Base-by-base conservation (phyloP, 2,329 filamentous ascomycete species). In the Fusarium brevicatenulatum region DNA sequence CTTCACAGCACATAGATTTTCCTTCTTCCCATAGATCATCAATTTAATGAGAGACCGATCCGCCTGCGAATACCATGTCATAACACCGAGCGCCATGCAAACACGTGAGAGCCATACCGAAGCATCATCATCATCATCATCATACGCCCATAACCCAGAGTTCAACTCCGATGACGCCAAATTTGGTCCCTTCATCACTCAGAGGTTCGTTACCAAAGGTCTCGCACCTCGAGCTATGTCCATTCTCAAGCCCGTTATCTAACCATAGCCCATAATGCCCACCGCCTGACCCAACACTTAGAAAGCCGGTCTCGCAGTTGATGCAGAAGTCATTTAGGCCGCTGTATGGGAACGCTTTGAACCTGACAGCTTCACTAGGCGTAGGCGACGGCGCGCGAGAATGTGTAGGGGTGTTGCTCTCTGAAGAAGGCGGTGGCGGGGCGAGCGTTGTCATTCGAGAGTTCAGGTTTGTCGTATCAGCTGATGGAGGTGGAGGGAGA, bases 291-390 rank as follows among this genome's bases (percentile, higher is more conserved):
- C 96, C 96, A 25, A 98, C 88, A 78, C 93, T 96, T 19, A 99
- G 82, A 80, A 93, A 98, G 30, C 91, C 89, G 7, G 90, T 86
- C 83, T 98, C 95, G 82, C 95, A 98, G 78, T 97, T 93, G 75
- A 98, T 96, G 85, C 95, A 94, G 81, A 97, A 99, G 82, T 98
- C 96, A 81, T 99, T 98, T 44, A 97, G 89, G 9, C 96, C 96
- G 63, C 93, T 97, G 79, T 98, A 98, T 0, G 95, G 95, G 78
- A 98, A 99, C 0, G 95, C 95, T 83, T 97, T 98, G 88, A 99
- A 99, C 25, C 96, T 91, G 75, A 98, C 94, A 32, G 91, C 88
- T 70, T 95, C 93, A 9, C 91, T 89, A 8, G 90, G 90, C 32
- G 86, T 88, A 2, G 88, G 77, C 8, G 66, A 77, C 37, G 73